Base-by-base conservation (phyloP, 331 rosid species). In the Spiraea crenata region DNA sequence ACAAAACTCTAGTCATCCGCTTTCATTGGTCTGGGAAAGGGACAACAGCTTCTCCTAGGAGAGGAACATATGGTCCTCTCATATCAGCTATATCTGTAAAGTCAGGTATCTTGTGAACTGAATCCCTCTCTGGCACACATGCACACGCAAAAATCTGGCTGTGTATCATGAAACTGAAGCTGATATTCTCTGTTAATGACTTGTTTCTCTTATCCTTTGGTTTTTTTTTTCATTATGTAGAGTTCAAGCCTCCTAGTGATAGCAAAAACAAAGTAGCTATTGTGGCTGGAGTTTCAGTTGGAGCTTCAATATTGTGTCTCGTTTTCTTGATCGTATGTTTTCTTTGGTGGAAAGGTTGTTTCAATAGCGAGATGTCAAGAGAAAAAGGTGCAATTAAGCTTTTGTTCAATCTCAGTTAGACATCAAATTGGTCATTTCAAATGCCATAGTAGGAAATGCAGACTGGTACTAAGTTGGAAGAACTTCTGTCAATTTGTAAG, bases 51-150 rank as follows among this genome's bases (percentile, higher is more conserved):
- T 68, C 71, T 17, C 85, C 85, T 15, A 34, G 5, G 35, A 60
- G 79, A 65, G 85, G 85, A 77, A 57, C 54, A 4, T 77, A 82
- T 54, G 85, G 85, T 8, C 82, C 85, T 50, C 85, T 82, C 70
- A 74, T 82, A 69, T 82, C 85, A 61, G 85, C 82, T n/a, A 77
- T 82, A 66, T 73, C 85, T 12, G 40, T 82, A 6, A 67, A 69
- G 2, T 50, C 85, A 37, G 80, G 85, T 52, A 74, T 69, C 41
- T 72, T 62, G 20, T 10, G 9, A 8, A 45, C 35, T 39, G 9
- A 19, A 37, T 56, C 39, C 25, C 39, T 56, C 16, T 48, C 54
- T 4, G 7, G 1, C 5, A 48, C 7, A 48, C 54, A 48, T 44
- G 59, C 46, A 15, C 25, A 39, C 10, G 8, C 11, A 59, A 1